A percentile compares a stretch with the other conserved stretches of the same genome.
Evolutionary conservation across 2,329 filamentous ascomycete genomes (phyloP).

Genomic region (Ceratocystis harringtonii): DNA sequence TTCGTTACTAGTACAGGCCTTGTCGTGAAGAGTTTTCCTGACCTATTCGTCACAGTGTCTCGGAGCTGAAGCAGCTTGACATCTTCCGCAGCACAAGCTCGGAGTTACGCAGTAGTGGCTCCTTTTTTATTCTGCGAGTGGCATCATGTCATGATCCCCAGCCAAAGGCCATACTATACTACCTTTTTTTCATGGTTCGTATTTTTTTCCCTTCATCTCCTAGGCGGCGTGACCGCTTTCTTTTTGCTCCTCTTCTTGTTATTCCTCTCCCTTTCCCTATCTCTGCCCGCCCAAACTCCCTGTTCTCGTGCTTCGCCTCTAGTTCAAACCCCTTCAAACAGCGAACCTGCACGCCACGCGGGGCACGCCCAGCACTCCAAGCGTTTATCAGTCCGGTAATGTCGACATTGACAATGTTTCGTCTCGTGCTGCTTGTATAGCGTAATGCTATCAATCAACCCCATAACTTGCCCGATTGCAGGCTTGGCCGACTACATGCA

Average conservation of each 20-base stretch:
- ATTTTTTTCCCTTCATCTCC: background rate
- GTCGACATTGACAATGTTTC: constrained; percentile 2
- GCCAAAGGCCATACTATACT: background rate
- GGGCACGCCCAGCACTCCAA: background rate
- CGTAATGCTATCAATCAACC: background rate
- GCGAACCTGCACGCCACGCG: background rate
- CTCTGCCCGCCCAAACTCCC: background rate
- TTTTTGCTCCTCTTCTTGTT: background rate
- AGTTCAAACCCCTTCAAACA: background rate
- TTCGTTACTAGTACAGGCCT: too few relatives aligned
- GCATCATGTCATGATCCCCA: background rate
- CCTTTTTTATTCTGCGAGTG: too few relatives aligned
- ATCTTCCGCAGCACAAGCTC: too few relatives aligned
- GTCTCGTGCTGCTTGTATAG: background rate
- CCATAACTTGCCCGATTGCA: too few relatives aligned
- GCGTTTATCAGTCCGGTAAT: background rate
- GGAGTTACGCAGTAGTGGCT: too few relatives aligned
- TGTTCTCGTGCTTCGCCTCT: background rate
- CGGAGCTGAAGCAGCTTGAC: too few relatives aligned
- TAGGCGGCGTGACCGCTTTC: background rate
- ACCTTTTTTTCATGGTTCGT: background rate
- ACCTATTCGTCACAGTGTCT: too few relatives aligned
- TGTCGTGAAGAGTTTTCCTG: too few relatives aligned
- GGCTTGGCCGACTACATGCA: background rate
- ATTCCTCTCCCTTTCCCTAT: background rate